Conservation (phyloP, 1,284 basidiomycete genomes). For the Peniophora sp. region DNA sequence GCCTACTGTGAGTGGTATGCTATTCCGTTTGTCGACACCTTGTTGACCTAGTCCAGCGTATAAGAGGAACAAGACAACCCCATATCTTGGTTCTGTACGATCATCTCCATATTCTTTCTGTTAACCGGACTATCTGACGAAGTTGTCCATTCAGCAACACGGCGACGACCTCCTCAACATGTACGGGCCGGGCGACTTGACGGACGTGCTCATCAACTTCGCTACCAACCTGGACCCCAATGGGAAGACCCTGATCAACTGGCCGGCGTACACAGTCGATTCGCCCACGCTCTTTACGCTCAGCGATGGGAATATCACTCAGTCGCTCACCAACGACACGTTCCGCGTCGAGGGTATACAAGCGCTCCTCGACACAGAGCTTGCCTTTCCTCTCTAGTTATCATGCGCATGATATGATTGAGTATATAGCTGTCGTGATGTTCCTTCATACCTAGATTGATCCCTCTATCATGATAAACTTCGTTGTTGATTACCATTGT, state of each 20-base stretch:
- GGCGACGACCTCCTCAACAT: slow-evolving; percentile 29
- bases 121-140: background rate
- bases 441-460: background rate
- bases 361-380: background rate
- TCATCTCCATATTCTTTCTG: slow-evolving; percentile 3
- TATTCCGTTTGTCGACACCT: background rate
- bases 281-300: slow-evolving; percentile 36
- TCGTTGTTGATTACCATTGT: background rate
- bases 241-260: slow-evolving; percentile 24
- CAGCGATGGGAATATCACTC: slow-evolving; percentile 29
- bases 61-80: slow-evolving; percentile 34
- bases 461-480: background rate
- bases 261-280: slow-evolving; percentile 39
- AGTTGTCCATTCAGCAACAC: slow-evolving; percentile 25
- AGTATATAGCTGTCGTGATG: background rate
- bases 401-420: slow-evolving; percentile 25
- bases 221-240: slow-evolving; percentile 40
- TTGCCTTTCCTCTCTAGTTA: background rate
- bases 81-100: slow-evolving; percentile 36
- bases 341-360: slow-evolving; percentile 21
- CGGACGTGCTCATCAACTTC: slow-evolving; percentile 21
- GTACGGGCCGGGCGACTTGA: slow-evolving; percentile 7
- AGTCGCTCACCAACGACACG: slow-evolving; percentile 30
- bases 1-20: slow-evolving; percentile 21
- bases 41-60: slow-evolving; percentile 23